Evolutionary conservation across 768 basidiomycete genomes (phyloP).

Genomic region (Agaricus subrufescens): DNA sequence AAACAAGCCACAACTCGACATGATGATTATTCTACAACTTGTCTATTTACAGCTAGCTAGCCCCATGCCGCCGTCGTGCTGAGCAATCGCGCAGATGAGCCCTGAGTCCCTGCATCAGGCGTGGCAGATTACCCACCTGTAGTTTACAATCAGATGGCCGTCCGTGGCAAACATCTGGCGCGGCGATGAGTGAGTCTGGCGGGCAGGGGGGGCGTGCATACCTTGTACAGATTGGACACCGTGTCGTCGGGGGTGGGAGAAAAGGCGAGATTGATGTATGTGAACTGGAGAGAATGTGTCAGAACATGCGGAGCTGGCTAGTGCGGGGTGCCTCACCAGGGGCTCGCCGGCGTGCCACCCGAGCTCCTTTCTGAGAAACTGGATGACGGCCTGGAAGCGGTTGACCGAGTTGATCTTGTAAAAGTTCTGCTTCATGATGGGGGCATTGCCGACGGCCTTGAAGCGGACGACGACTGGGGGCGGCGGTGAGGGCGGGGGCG

Average conservation of each 20-base stretch:
- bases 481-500: background rate
- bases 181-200: background rate
- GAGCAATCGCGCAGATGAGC: background rate
- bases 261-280: constrained; percentile 67
- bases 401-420: constrained; percentile 97
- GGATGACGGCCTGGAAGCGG: constrained; percentile 91
- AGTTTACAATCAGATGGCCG: constrained; percentile 88
- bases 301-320: too few species aligned
- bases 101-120: background rate
- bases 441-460: constrained; percentile 96
- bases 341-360: constrained; percentile 85
- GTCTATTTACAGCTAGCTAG: background rate
- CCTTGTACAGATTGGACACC: constrained; percentile 74
- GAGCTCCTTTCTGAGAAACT: constrained; percentile 86
- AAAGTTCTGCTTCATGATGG: constrained; percentile 98
- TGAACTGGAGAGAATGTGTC: constrained; percentile 34
- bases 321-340: constrained; percentile 46
- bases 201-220: constrained; percentile 16
- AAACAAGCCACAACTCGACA: constrained; percentile 6
- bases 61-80: constrained; percentile 39
- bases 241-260: constrained; percentile 82
- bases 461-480: constrained; percentile 89
- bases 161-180: constrained; percentile 80
- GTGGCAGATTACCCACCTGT: constrained; percentile 47
- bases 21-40: background rate